Conservation (phyloP, 164 flowering plant species). For the Tetrastigma voinierianum region DNA sequence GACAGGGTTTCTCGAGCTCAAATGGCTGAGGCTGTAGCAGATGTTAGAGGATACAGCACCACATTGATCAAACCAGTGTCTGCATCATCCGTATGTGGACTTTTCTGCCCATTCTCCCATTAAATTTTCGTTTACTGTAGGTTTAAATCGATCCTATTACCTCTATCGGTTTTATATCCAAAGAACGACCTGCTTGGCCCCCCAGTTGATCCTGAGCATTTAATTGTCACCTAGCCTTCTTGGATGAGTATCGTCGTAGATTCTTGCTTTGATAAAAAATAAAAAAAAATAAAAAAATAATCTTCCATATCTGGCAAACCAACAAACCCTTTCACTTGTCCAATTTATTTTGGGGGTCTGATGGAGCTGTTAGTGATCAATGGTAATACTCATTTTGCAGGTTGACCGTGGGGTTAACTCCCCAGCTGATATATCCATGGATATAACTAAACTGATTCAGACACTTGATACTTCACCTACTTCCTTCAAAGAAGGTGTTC, state of each 20-base stretch:
- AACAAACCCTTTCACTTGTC: too few species aligned
- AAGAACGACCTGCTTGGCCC: not conserved
- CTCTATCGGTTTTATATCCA: not conserved
- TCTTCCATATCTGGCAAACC: too few species aligned
- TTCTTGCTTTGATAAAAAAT: not conserved
- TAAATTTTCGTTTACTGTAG: not conserved
- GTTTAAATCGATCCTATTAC: not conserved
- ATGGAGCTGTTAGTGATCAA: not conserved
- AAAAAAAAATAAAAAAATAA: too few species aligned
- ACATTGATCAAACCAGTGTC: conserved; percentile 68
- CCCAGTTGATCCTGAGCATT: not conserved
- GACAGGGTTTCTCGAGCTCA: conserved; percentile 84
- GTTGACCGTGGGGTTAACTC: conserved; percentile 85
- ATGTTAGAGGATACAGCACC: conserved; percentile 51
- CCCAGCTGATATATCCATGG: conserved; percentile 92
- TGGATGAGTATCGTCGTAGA: not conserved
- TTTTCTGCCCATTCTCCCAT: not conserved
- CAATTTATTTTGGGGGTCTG: not conserved
- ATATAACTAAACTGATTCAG: conserved; percentile 61
- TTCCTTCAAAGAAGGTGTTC: conserved; percentile 65
- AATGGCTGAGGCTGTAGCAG: conserved; percentile 88
- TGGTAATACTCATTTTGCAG: conserved; percentile 38
- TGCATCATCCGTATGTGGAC: conserved; percentile 67
- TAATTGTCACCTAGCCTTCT: not conserved
- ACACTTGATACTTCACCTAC: conserved; percentile 46